phyloP scores from a whole-genome alignment of 2,329 filamentous ascomycete genomes.

The Stemphylium beticola region DNA sequence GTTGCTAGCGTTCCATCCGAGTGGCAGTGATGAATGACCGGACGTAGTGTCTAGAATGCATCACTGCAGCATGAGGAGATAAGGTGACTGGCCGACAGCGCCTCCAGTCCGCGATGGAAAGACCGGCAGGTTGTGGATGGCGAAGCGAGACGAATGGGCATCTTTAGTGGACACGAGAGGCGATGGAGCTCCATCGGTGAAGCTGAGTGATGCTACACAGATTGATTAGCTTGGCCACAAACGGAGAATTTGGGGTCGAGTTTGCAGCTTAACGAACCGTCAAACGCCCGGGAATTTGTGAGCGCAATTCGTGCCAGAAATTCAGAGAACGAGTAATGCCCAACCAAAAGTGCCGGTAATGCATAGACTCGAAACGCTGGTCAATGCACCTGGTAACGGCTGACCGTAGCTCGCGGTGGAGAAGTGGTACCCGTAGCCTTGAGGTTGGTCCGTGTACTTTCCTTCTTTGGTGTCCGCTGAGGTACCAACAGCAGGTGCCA shows the following conservation, averaged over 20 bases:
- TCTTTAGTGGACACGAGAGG: constrained; percentile 32
- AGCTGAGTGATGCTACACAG: constrained; percentile 42
- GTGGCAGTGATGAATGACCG: constrained; percentile 46
- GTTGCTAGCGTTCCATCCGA: constrained; percentile 43
- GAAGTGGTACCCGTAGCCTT: constrained; percentile 21
- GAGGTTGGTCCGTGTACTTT: constrained; percentile 26
- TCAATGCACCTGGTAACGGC: constrained; percentile 36
- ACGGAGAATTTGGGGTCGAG: constrained; percentile 28
- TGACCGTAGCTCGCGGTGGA: constrained; percentile 24
- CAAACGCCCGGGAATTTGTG: constrained; percentile 28
- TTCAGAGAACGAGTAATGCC: constrained; percentile 21
- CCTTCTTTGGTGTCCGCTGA: constrained; percentile 31
- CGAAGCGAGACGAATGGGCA: constrained; percentile 35
- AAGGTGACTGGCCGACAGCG: constrained; percentile 57
- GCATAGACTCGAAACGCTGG: constrained; percentile 24
- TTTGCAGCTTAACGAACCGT: constrained; percentile 30
- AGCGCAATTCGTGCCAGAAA: constrained; percentile 21
- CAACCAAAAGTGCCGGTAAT: constrained; percentile 28
- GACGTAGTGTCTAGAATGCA: constrained; percentile 42
- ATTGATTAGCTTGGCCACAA: constrained; percentile 44
- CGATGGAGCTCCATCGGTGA: constrained; percentile 34
- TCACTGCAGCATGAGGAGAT: constrained; percentile 52
- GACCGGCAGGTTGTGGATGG: constrained; percentile 40
- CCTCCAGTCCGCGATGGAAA: constrained; percentile 35
- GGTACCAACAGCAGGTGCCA: constrained; percentile 23